Conservation (phyloP, 345 rosid species). For the Balakata baccata region DNA sequence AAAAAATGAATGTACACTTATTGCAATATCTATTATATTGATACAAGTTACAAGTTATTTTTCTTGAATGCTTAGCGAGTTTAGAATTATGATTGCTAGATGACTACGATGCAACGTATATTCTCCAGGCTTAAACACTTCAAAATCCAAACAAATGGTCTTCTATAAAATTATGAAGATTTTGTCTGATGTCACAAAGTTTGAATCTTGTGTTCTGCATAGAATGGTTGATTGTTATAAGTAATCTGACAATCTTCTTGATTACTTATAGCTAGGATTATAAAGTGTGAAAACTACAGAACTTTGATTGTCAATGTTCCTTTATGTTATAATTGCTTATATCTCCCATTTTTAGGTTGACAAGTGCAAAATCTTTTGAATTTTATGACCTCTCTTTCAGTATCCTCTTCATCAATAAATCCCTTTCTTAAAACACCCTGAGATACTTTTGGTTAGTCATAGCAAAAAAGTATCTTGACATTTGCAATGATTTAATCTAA, state of each 20-base stretch:
- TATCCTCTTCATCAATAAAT: not conserved
- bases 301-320: too few species aligned
- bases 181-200: not conserved
- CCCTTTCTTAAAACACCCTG: too few species aligned
- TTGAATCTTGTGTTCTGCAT: not conserved
- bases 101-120: too few species aligned
- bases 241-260: not conserved
- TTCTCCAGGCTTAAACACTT: not conserved
- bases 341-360: not conserved
- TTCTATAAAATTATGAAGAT: not conserved
- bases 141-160: not conserved
- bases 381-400: not conserved
- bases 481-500: slow-evolving; percentile 6
- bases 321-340: not conserved
- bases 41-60: not conserved
- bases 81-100: too few species aligned
- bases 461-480: slow-evolving; percentile 1
- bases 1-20: too few species aligned
- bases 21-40: not conserved
- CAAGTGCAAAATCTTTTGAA: not conserved
- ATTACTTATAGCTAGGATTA: not conserved
- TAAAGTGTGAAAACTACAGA: not conserved
- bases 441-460: slow-evolving; percentile 91
- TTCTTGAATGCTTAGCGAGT: not conserved
- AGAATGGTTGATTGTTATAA: not conserved